These are phyloP conservation scores for Pistacia vera DNA, from an alignment of 345 rosid genomes.

Conservation along the genomic window DNA sequence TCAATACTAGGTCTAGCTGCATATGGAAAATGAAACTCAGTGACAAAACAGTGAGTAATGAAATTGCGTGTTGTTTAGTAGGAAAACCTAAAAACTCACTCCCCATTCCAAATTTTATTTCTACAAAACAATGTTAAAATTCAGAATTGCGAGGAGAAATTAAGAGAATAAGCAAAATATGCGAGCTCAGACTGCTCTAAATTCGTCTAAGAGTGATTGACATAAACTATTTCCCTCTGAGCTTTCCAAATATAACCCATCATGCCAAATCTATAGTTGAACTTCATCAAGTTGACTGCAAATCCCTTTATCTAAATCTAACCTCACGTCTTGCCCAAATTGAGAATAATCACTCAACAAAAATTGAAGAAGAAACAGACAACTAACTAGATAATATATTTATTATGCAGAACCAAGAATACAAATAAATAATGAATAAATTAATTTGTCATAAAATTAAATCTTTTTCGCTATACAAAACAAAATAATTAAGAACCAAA, in stretches of 20 bases:
- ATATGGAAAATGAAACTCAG: neutral
- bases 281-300: no score
- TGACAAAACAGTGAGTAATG: neutral
- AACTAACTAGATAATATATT: neutral
- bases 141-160: neutral
- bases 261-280: no score
- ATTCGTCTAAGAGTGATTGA: neutral
- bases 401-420: neutral
- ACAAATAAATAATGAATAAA: neutral
- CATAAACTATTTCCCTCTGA: neutral
- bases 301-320: no score
- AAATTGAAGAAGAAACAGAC: neutral
- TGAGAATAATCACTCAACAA: neutral
- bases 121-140: neutral
- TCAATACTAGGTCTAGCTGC: neutral
- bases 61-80: neutral
- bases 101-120: neutral
- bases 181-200: neutral
- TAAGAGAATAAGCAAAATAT: neutral
- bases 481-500: neutral
- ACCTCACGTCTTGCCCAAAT: no score
- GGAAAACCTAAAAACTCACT: neutral
- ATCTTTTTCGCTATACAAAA: constrained; percentile 7
- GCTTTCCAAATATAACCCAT: neutral
- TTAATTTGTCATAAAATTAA: neutral